Conservation (phyloP, 1,284 basidiomycete species). For the Lignosus rhinocerotis region DNA sequence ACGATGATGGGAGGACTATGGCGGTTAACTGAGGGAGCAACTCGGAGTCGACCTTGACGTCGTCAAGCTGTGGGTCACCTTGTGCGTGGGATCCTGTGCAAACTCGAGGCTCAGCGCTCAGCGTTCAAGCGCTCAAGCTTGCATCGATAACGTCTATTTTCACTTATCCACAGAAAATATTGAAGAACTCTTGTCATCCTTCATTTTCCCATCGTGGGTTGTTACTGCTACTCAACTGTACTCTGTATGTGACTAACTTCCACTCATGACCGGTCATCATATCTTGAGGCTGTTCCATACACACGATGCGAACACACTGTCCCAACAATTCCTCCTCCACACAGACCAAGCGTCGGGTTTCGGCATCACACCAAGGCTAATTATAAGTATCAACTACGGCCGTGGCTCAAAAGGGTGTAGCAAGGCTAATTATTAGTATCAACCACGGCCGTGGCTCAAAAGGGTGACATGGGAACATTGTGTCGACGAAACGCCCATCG, state of each 20-base stretch:
- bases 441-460: background rate
- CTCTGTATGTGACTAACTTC: no score
- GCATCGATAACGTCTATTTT: no score
- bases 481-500: background rate
- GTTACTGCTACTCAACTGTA: background rate
- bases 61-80: slow-evolving; percentile 7
- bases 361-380: background rate
- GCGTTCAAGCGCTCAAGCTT: no score
- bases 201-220: background rate
- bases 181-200: background rate
- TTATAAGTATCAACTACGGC: background rate
- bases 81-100: background rate
- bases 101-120: no score
- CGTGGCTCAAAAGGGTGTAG: background rate
- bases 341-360: no score
- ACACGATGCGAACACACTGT: no score
- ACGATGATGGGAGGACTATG: slow-evolving; percentile 16
- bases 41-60: slow-evolving; percentile 11
- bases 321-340: no score
- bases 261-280: background rate
- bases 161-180: background rate
- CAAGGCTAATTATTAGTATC: background rate
- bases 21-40: background rate
- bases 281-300: background rate
- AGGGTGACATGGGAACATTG: background rate